Conservation (phyloP, 2,329 filamentous ascomycete species). For the Pyricularia pennisetigena region DNA sequence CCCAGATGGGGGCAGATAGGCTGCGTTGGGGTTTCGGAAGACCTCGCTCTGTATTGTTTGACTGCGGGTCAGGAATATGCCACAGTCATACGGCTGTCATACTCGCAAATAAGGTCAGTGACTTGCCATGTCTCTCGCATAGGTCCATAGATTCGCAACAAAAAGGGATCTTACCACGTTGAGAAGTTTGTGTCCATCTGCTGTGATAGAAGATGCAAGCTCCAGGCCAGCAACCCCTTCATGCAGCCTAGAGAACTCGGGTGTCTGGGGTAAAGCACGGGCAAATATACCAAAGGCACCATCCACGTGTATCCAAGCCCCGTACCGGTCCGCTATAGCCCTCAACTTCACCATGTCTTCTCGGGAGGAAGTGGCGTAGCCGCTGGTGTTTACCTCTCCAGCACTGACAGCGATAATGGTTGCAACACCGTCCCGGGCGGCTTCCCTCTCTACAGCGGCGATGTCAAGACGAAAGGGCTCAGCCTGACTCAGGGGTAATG, state of each 20-base stretch:
- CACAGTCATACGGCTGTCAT: conserved; percentile 72
- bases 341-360: conserved; percentile 56
- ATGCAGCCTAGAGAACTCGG: conserved; percentile 46
- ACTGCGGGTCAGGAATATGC: conserved; percentile 74
- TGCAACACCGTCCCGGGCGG: conserved; percentile 42
- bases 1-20: conserved; percentile 50
- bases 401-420: conserved; percentile 74
- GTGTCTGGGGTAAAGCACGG: conserved; percentile 46
- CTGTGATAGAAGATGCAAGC: conserved; percentile 76
- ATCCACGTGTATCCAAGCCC: conserved; percentile 84
- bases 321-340: conserved; percentile 59
- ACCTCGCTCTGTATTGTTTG: conserved; percentile 47
- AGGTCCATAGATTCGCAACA: neutral
- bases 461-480: conserved; percentile 65
- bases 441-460: conserved; percentile 47
- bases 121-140: neutral
- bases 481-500: conserved; percentile 38
- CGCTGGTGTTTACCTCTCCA: conserved; percentile 84
- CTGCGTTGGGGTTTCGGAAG: conserved; percentile 78
- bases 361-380: conserved; percentile 54
- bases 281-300: conserved; percentile 84
- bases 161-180: conserved; percentile 54
- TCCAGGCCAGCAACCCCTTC: conserved; percentile 55
- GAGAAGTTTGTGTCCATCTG: conserved; percentile 84
- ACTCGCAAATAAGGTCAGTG: conserved; percentile 2